These are phyloP conservation scores for Nicotiana tomentosiformis DNA, from an alignment of 257 asterid genomes.

Conservation along the genomic window DNA sequence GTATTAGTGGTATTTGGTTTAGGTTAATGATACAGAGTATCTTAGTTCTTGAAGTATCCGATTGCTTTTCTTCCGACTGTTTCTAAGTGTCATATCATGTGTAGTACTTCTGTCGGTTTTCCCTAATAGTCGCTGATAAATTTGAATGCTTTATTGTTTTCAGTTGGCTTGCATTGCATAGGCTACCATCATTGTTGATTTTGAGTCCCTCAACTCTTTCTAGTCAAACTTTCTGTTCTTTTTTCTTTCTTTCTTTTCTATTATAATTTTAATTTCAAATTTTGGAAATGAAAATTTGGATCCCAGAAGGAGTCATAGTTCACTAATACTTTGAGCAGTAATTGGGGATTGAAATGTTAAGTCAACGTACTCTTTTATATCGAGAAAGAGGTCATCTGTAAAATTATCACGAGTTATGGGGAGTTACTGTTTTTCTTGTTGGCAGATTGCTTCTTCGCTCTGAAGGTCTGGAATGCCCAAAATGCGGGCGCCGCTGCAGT, in stretches of 20 bases:
- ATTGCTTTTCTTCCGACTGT: neutral
- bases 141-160: neutral
- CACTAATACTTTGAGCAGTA: neutral
- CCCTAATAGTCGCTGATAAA: conserved; percentile 2
- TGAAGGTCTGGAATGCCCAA: conserved; percentile 96
- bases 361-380: neutral
- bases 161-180: neutral
- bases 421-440: conserved; percentile 4
- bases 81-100: neutral
- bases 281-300: neutral
- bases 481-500: conserved; percentile 97
- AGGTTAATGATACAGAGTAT: neutral
- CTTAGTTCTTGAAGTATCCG: neutral
- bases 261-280: neutral
- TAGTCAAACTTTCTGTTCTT: neutral
- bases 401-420: neutral
- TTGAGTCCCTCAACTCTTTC: neutral
- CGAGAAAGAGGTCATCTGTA: neutral
- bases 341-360: neutral
- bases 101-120: neutral
- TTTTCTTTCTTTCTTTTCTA: too few relatives aligned
- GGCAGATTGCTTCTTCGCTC: conserved; percentile 88
- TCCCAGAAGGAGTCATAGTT: neutral
- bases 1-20: neutral
- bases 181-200: neutral